Conservation (phyloP, 2,329 filamentous ascomycete genomes). For the Pseudogymnoascus sp. region DNA sequence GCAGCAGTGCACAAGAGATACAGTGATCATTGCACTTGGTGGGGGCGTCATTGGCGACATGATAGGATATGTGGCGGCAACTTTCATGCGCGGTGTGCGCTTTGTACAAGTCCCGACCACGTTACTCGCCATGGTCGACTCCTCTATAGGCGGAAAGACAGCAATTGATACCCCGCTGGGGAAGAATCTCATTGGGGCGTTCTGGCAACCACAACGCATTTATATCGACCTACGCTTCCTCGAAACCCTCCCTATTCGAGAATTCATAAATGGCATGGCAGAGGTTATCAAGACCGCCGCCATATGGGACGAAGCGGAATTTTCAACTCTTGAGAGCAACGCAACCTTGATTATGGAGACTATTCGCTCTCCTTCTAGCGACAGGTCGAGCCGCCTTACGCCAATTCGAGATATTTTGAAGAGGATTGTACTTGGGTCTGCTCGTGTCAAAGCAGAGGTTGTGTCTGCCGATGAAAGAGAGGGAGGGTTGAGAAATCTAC, state of each 20-base stretch:
- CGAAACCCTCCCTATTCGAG: conserved; percentile 78
- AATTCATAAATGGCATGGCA: conserved; percentile 98
- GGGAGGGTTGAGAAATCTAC: conserved; percentile 82
- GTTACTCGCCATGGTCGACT: conserved; percentile 94
- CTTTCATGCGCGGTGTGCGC: conserved; percentile 94
- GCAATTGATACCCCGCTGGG: conserved; percentile 93
- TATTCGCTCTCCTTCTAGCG: conserved; percentile 52
- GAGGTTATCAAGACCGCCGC: conserved; percentile 97
- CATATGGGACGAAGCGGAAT: conserved; percentile 87
- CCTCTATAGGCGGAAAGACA: conserved; percentile 95
- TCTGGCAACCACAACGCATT: conserved; percentile 91
- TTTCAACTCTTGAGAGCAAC: conserved; percentile 73
- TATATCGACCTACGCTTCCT: conserved; percentile 92
- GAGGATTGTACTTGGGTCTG: conserved; percentile 78
- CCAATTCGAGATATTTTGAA: conserved; percentile 64
- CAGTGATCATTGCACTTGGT: conserved; percentile 86
- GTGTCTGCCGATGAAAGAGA: conserved; percentile 93
- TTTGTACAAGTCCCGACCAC: conserved; percentile 97
- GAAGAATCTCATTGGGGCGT: conserved; percentile 91
- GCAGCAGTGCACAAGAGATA: conserved; percentile 88
- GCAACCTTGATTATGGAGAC: conserved; percentile 67
- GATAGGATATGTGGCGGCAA: conserved; percentile 94
- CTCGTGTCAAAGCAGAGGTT: conserved; percentile 87
- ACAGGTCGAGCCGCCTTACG: conserved; percentile 49
- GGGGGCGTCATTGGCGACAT: conserved; percentile 97